phyloP scores from a whole-genome alignment of 495 filamentous ascomycete genomes.

The Xylaria longipes region DNA sequence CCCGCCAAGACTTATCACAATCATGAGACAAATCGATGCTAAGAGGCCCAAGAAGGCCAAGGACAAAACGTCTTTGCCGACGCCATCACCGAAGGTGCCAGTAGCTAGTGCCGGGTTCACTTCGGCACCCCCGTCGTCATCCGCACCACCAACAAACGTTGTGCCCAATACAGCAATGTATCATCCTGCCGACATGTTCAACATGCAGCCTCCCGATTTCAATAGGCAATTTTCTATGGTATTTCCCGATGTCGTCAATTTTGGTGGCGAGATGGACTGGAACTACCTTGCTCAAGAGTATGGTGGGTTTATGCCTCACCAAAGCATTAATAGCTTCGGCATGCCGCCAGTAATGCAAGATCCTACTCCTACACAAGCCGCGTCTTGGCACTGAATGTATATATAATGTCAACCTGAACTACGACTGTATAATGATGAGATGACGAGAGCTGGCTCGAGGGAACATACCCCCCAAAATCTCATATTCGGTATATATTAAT shows the following conservation, averaged over 20 bases:
- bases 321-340: conserved; percentile 18
- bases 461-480: neutral
- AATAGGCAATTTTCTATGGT: conserved; percentile 39
- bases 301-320: conserved; percentile 42
- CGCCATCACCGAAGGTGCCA: conserved; percentile 41
- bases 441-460: conserved; percentile 6
- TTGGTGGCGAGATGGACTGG: conserved; percentile 53
- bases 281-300: conserved; percentile 51
- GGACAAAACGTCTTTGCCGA: conserved; percentile 35
- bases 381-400: conserved; percentile 25
- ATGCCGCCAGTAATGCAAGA: conserved; percentile 13
- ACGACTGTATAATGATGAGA: conserved; percentile 16
- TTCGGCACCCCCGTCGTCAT: conserved; percentile 29
- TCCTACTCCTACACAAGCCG: conserved; percentile 21
- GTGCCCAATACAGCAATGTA: conserved; percentile 34
- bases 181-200: conserved; percentile 33
- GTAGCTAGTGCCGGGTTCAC: conserved; percentile 34
- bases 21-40: conserved; percentile 46
- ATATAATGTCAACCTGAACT: neutral
- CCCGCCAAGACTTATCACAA: conserved; percentile 49
- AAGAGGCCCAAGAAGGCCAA: conserved; percentile 32
- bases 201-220: conserved; percentile 34
- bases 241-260: conserved; percentile 47
- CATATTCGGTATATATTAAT: conserved; percentile 17
- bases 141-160: conserved; percentile 18